A percentile compares a stretch with the other conserved stretches of the same genome.
Evolutionary conservation across 495 filamentous ascomycete species (phyloP).

Genomic region (Xylaria castorea): DNA sequence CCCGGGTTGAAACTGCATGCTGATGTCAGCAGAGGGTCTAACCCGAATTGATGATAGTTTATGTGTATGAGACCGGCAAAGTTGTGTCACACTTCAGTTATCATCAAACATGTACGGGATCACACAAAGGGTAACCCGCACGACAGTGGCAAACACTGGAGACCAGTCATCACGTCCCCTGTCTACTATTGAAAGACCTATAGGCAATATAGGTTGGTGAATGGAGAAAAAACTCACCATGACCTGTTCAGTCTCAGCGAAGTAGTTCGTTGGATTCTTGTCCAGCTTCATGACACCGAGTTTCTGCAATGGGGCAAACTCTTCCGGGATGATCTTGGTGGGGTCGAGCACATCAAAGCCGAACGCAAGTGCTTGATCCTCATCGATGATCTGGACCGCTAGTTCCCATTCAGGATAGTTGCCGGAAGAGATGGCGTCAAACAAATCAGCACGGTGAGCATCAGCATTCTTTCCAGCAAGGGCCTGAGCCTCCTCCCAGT

Average conservation of each 20-base stretch:
- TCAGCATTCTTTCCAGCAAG: constrained; percentile 74
- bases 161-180: neutral
- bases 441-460: constrained; percentile 74
- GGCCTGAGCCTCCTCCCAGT: constrained; percentile 77
- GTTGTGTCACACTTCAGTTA: neutral
- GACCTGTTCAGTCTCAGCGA: constrained; percentile 78
- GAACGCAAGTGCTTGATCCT: constrained; percentile 67
- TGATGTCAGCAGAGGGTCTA: neutral
- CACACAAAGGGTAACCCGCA: neutral
- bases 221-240: constrained; percentile 56
- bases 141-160: neutral
- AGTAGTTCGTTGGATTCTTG: constrained; percentile 77
- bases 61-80: neutral
- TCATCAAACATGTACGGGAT: neutral
- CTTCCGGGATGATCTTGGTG: constrained; percentile 78
- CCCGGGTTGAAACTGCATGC: constrained; percentile 58
- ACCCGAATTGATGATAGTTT: neutral
- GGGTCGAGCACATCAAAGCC: constrained; percentile 78
- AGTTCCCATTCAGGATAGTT: constrained; percentile 77
- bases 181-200: neutral
- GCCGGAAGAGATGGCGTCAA: constrained; percentile 69
- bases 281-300: constrained; percentile 73
- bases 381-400: constrained; percentile 76
- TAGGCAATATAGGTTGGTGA: constrained; percentile 4
- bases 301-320: constrained; percentile 69